Evolutionary conservation across 805 yeast species (phyloP).

Genomic region (Candida bentonensis): DNA sequence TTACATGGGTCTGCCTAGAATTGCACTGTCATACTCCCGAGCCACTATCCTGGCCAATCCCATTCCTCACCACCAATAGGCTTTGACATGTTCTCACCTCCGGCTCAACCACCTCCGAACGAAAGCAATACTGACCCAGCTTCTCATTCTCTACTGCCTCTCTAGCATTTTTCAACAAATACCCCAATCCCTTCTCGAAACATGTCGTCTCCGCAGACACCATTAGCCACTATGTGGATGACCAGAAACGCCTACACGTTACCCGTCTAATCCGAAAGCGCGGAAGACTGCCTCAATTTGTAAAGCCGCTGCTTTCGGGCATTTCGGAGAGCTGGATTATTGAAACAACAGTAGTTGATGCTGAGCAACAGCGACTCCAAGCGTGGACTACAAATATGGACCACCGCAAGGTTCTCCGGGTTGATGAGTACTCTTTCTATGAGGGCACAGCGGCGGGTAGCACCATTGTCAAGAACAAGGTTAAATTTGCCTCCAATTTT

Average conservation of each 20-base stretch:
- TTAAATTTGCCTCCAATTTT: slow-evolving; percentile 60
- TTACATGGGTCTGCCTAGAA: too few relatives aligned
- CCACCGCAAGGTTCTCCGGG: slow-evolving; percentile 61
- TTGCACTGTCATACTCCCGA: too few relatives aligned
- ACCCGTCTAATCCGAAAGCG: slow-evolving; percentile 63
- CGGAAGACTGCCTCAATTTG: slow-evolving; percentile 72
- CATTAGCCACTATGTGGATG: slow-evolving; percentile 42
- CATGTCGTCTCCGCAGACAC: slow-evolving; percentile 83
- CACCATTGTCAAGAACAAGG: slow-evolving; percentile 43
- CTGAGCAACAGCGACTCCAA: slow-evolving; percentile 34
- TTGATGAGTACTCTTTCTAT: slow-evolving; percentile 65
- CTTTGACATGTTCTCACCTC: too few relatives aligned
- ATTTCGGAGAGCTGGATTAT: slow-evolving; percentile 67
- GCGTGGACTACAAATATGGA: slow-evolving; percentile 76
- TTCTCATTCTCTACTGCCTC: slow-evolving; percentile 57
- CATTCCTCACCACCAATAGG: too few relatives aligned
- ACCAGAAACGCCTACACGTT: slow-evolving; percentile 50
- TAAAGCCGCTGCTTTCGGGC: slow-evolving; percentile 57
- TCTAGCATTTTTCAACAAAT: slow-evolving; percentile 60
- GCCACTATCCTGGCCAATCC: too few relatives aligned
- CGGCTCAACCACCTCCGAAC: neutral
- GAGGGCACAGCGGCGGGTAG: slow-evolving; percentile 10
- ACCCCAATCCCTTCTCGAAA: slow-evolving; percentile 63
- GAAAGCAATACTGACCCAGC: too few relatives aligned
- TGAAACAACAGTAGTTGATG: slow-evolving; percentile 65